A percentile compares a stretch with the other conserved stretches of the same genome.
Evolutionary conservation across 768 basidiomycete species (phyloP).

Genomic region (Boletus sensibilis): DNA sequence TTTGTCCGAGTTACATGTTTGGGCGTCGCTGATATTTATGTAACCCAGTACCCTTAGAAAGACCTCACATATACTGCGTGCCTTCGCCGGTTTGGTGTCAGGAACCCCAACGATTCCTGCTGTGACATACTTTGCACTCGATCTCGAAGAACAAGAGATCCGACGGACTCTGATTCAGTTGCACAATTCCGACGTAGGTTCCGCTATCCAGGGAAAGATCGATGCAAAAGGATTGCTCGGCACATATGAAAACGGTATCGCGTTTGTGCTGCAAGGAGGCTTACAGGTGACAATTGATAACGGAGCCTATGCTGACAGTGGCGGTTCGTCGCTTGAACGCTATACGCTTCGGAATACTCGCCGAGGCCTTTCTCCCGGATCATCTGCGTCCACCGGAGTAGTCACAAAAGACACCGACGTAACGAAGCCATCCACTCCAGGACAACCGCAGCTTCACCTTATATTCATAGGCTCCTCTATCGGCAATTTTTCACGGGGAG

Average conservation of each 20-base stretch:
- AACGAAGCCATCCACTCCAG: constrained; percentile 46
- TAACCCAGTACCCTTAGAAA: constrained; percentile 75
- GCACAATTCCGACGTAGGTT: constrained; percentile 58
- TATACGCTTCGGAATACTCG: constrained; percentile 12
- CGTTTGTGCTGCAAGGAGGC: constrained; percentile 59
- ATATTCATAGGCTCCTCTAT: constrained; percentile 91
- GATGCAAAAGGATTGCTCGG: constrained; percentile 83
- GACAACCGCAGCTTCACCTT: constrained; percentile 65
- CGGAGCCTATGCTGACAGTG: background rate
- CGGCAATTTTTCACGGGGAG: constrained; percentile 81
- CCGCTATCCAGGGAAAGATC: constrained; percentile 66
- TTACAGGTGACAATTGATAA: constrained; percentile 10
- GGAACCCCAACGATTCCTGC: constrained; percentile 39
- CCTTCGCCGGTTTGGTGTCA: constrained; percentile 59
- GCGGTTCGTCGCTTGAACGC: background rate
- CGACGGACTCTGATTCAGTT: constrained; percentile 75
- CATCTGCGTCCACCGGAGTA: constrained; percentile 31
- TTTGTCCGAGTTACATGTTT: background rate
- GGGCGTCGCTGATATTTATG: constrained; percentile 9
- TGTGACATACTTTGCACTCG: constrained; percentile 90
- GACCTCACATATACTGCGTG: constrained; percentile 78
- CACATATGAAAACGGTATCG: constrained; percentile 87
- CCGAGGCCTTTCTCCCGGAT: constrained; percentile 41
- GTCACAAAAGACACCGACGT: background rate
- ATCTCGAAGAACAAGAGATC: constrained; percentile 86